These are phyloP conservation scores for Pterulicium gracile DNA, from an alignment of 1,284 basidiomycete genomes.

Conservation along the genomic window DNA sequence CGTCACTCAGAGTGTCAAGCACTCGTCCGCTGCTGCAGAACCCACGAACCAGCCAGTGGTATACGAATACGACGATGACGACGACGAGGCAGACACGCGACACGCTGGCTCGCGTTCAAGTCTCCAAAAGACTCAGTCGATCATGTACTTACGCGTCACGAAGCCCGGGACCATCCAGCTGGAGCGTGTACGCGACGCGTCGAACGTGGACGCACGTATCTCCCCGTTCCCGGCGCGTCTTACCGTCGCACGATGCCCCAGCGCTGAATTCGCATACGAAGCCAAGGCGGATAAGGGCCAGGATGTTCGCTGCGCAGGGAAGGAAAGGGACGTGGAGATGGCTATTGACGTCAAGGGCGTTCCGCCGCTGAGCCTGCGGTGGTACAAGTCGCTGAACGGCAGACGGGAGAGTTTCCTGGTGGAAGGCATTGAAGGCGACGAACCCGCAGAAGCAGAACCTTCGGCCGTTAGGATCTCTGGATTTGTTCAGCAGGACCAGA, in stretches of 20 bases:
- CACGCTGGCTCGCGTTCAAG: constrained; percentile 18
- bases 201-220: constrained; percentile 53
- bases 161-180: constrained; percentile 67
- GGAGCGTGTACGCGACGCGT: constrained; percentile 62
- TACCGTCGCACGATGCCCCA: constrained; percentile 76
- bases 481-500: constrained; percentile 31
- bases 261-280: constrained; percentile 52
- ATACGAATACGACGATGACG: constrained; percentile 52
- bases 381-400: constrained; percentile 60
- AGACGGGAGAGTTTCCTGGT: constrained; percentile 61
- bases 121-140: constrained; percentile 61
- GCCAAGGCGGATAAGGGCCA: constrained; percentile 22
- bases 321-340: constrained; percentile 51
- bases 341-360: constrained; percentile 68
- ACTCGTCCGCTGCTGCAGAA: background rate
- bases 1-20: background rate
- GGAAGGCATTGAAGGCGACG: constrained; percentile 70
- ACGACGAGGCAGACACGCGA: constrained; percentile 34
- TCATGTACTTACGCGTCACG: constrained; percentile 62
- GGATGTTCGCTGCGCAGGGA: constrained; percentile 62
- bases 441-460: constrained; percentile 14
- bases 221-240: constrained; percentile 51
- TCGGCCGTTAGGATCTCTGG: constrained; percentile 13
- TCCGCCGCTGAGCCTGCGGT: constrained; percentile 68
- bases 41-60: background rate